A percentile compares a stretch with the other conserved stretches of the same genome.
phyloP scores from a whole-genome alignment of 129 eudicot species.

The Calendula officinalis region DNA sequence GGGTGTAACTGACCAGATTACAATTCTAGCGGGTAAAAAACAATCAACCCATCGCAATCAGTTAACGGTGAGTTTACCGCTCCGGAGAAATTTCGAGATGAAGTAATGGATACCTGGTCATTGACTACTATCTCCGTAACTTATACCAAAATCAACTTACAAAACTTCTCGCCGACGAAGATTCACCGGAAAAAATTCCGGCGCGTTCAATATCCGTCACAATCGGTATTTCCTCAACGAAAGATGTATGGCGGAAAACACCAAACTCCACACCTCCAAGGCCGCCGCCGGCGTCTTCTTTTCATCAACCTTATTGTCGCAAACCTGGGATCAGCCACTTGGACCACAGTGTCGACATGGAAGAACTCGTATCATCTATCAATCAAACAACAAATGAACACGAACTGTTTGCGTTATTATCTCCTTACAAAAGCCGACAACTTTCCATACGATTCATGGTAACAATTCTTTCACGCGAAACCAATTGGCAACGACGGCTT shows the following conservation, averaged over 20 bases:
- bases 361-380: constrained; percentile 53
- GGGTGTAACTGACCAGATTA: too few relatives aligned
- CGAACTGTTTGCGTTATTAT: constrained; percentile 64
- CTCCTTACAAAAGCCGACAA: constrained; percentile 57
- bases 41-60: not conserved
- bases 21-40: not conserved
- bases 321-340: constrained; percentile 40
- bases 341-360: constrained; percentile 76
- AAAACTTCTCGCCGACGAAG: constrained; percentile 11
- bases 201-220: constrained; percentile 21
- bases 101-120: constrained; percentile 29
- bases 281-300: constrained; percentile 27
- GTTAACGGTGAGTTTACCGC: not conserved
- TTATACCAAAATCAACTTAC: constrained; percentile 21
- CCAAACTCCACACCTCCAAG: constrained; percentile 18
- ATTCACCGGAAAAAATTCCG: constrained; percentile 17
- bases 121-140: constrained; percentile 25
- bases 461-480: constrained; percentile 62
- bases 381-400: constrained; percentile 57
- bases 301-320: constrained; percentile 49
- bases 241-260: constrained; percentile 56
- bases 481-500: constrained; percentile 81
- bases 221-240: constrained; percentile 38
- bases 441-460: constrained; percentile 82
- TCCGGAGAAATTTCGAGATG: not conserved